Percentiles rank a stretch among this genome's conserved stretches.
Conservation (phyloP, 768 basidiomycete species). For the Glaciozyma antarctica region DNA sequence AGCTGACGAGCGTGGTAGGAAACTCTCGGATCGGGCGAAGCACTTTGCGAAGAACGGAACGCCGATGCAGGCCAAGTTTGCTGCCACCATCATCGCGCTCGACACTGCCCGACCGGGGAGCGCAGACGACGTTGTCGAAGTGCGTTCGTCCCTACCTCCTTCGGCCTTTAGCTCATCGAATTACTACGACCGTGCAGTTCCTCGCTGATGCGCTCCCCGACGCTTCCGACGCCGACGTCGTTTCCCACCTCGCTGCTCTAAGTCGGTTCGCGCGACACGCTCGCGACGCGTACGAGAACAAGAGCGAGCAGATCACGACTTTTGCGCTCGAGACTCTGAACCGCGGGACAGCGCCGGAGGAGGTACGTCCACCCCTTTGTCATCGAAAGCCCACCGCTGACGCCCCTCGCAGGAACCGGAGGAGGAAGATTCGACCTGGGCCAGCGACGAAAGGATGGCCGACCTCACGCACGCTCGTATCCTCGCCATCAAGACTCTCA, state of each 20-base stretch:
- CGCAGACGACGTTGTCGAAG: slow-evolving; percentile 27
- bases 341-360: slow-evolving; percentile 21
- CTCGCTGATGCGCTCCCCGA: slow-evolving; percentile 51
- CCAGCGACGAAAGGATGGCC: slow-evolving; percentile 55
- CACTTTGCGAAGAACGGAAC: slow-evolving; percentile 1
- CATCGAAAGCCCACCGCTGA: no score
- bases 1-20: slow-evolving; percentile 2
- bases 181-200: slow-evolving; percentile 43
- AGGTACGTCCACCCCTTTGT: slow-evolving; percentile 24
- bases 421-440: slow-evolving; percentile 59
- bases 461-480: slow-evolving; percentile 59
- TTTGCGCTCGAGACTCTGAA: slow-evolving; percentile 46
- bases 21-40: slow-evolving; percentile 8
- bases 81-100: slow-evolving; percentile 32
- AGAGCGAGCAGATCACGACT: slow-evolving; percentile 62
- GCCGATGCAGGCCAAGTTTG: slow-evolving; percentile 30
- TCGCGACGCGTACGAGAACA: slow-evolving; percentile 65
- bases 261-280: slow-evolving; percentile 61
- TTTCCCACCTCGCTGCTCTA: slow-evolving; percentile 61
- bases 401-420: slow-evolving; percentile 31
- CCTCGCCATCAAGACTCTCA: slow-evolving; percentile 65
- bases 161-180: neutral
- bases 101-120: slow-evolving; percentile 4
- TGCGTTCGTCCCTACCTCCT: slow-evolving; percentile 2
- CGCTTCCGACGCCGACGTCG: slow-evolving; percentile 48